phyloP scores from a whole-genome alignment of 208 protist genomes.

The Spironucleus salmonicida region DNA sequence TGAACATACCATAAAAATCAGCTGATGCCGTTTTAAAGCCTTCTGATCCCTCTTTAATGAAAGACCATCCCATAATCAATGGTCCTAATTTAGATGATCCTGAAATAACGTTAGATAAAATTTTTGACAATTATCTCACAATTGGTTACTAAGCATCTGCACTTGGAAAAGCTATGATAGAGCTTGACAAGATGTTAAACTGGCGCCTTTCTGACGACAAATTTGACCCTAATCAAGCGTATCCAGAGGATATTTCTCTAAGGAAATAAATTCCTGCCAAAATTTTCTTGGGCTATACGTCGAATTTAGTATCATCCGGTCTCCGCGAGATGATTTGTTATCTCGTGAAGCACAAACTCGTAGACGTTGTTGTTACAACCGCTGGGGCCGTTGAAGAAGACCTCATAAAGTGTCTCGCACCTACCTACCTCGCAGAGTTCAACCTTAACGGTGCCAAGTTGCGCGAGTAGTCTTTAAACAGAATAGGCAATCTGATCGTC shows the following conservation, averaged over 20 bases:
- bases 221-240: constrained; percentile 34
- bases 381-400: constrained; percentile 98
- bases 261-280: constrained; percentile 32
- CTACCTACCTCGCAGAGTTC: constrained; percentile 42
- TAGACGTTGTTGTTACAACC: constrained; percentile 91
- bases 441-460: constrained; percentile 37
- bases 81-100: constrained; percentile 50
- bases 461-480: constrained; percentile 69
- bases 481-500: constrained; percentile 96
- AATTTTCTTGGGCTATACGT: constrained; percentile 96
- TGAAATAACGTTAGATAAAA: constrained; percentile 43
- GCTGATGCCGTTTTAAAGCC: not conserved
- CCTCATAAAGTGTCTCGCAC: constrained; percentile 78
- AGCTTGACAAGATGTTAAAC: constrained; percentile 62
- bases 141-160: constrained; percentile 63
- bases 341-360: constrained; percentile 71
- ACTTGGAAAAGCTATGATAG: constrained; percentile 57
- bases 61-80: constrained; percentile 37
- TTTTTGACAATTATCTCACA: constrained; percentile 50
- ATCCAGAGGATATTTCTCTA: constrained; percentile 42
- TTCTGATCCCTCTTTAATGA: constrained; percentile 15
- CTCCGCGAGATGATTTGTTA: constrained; percentile 86
- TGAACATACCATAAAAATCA: not conserved
- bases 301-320: constrained; percentile 94
- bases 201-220: constrained; percentile 54